phyloP scores from a whole-genome alignment of 208 protist species.

The Acanthamoeba lugdunensis region DNA sequence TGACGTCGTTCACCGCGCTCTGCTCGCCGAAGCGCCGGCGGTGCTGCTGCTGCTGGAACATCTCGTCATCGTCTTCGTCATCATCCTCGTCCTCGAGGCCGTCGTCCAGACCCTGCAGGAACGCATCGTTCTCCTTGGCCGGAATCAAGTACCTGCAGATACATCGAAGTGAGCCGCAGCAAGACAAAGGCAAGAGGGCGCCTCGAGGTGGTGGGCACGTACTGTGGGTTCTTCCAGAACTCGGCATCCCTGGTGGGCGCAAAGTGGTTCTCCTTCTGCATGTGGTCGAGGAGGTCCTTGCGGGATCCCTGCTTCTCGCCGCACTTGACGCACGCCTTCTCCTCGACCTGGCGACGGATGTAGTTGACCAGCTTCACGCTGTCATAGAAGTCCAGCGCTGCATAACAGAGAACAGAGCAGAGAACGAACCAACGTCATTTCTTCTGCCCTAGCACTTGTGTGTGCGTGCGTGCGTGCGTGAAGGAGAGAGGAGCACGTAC shows the following conservation, averaged over 20 bases:
- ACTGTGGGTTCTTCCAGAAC: constrained; percentile 66
- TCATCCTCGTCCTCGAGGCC: constrained; percentile 4
- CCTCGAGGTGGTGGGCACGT: neutral
- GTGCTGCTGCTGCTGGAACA: neutral
- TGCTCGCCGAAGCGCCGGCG: neutral
- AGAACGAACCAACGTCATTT: neutral
- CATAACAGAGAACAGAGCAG: neutral
- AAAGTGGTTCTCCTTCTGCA: constrained; percentile 50
- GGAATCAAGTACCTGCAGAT: constrained; percentile 15
- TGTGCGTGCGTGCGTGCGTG: too few relatives aligned
- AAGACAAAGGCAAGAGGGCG: neutral
- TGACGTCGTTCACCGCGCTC: neutral
- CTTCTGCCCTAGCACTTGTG: neutral
- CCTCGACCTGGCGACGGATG: constrained; percentile 75
- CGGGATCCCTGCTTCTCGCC: neutral
- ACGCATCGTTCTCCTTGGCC: constrained; percentile 24
- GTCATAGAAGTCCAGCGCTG: constrained; percentile 76
- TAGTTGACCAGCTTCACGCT: constrained; percentile 78
- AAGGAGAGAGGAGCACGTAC: neutral
- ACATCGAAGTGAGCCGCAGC: neutral
- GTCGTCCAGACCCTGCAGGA: constrained; percentile 31
- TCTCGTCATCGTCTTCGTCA: neutral
- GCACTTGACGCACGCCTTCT: constrained; percentile 56
- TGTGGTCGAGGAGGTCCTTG: constrained; percentile 41
- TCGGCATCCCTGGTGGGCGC: constrained; percentile 19